Evolutionary conservation across 139 green algal genomes (phyloP).

Genomic region (Desmodesmus armatus): DNA sequence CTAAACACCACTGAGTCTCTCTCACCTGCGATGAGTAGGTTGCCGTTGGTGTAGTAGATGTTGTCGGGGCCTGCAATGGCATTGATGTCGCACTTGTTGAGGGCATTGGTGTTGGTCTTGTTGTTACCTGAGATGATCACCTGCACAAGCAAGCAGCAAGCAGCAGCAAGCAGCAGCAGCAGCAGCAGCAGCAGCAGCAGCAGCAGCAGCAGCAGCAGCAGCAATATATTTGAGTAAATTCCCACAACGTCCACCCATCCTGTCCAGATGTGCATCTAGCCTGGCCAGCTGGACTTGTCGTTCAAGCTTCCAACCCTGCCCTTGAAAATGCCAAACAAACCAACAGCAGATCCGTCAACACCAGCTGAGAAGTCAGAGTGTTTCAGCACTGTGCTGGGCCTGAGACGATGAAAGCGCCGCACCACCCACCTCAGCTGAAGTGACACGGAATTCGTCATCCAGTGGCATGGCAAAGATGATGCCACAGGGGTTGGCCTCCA

Average conservation of each 20-base stretch:
- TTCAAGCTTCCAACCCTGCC: too few species aligned
- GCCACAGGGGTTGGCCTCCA: conserved; percentile 18
- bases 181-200: background rate
- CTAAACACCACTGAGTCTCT: too few species aligned
- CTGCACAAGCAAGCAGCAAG: background rate
- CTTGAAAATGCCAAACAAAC: too few species aligned
- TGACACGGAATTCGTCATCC: background rate
- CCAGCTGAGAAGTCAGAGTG: background rate
- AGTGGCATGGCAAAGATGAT: background rate
- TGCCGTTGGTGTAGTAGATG: background rate
- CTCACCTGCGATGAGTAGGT: conserved; percentile 4
- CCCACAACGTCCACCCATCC: background rate
- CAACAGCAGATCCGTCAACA: background rate
- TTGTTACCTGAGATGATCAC: conserved; percentile 7
- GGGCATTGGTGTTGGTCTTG: background rate
- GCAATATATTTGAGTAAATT: background rate
- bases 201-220: background rate
- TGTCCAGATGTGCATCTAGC: too few species aligned
- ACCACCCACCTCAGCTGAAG: background rate
- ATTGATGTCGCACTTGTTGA: conserved; percentile 13
- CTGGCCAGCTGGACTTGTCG: too few species aligned
- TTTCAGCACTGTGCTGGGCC: background rate
- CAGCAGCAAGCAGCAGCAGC: background rate
- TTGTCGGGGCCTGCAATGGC: conserved; percentile 17
- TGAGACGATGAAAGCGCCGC: background rate